Percentiles rank a stretch among this genome's conserved stretches.
These are phyloP conservation scores for Asterionellopsis glacialis DNA, from an alignment of 108 stramenopile genomes.

Conservation along the genomic window DNA sequence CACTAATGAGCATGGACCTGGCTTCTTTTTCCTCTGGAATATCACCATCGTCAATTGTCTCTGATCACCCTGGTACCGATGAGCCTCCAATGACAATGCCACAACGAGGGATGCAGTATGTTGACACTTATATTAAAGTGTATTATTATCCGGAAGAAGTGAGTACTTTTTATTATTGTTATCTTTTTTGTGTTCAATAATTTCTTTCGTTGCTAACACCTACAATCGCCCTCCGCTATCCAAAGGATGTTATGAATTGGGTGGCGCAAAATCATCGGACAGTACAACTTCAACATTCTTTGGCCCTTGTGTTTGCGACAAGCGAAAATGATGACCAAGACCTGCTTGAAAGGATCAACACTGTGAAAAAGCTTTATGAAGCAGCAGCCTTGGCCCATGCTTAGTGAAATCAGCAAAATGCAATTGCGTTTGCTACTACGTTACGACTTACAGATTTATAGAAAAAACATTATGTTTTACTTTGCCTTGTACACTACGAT, in stretches of 20 bases:
- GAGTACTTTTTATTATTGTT: conserved; percentile 6
- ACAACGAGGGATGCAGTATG: conserved; percentile 47
- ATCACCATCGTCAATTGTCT: conserved; percentile 21
- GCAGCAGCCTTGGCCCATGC: no score
- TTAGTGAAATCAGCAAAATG: no score
- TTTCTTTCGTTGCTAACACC: neutral
- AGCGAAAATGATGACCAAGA: no score
- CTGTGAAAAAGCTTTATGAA: no score
- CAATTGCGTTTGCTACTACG: no score
- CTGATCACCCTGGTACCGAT: no score
- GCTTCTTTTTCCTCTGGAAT: conserved; percentile 65
- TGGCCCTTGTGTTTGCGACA: no score
- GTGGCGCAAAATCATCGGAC: conserved; percentile 30
- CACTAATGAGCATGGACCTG: conserved; percentile 94
- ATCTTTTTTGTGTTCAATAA: neutral
- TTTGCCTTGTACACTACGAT: no score
- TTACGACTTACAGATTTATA: no score
- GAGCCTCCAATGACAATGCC: conserved; percentile 6
- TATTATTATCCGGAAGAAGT: conserved; percentile 86
- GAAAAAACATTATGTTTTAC: no score
- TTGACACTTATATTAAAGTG: conserved; percentile 88
- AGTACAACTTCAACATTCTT: no score
- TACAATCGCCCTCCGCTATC: neutral
- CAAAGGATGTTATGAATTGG: conserved; percentile 52
- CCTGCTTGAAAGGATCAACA: no score